These are phyloP conservation scores for Arctium lappa DNA, from an alignment of 129 eudicot genomes.

Conservation along the genomic window DNA sequence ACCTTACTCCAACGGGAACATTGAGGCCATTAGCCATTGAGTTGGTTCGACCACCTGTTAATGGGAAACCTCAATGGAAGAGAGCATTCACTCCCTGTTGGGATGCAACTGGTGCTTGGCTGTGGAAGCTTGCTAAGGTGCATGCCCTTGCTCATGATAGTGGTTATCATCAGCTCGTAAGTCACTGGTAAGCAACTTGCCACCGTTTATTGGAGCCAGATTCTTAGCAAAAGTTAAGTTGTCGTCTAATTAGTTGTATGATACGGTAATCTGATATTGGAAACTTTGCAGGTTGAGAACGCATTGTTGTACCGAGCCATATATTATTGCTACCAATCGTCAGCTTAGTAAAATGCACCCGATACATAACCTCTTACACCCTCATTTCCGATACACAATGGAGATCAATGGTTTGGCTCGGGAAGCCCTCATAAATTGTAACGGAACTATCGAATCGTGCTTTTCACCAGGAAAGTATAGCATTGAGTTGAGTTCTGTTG, in stretches of 20 bases:
- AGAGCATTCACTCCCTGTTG: constrained; percentile 36
- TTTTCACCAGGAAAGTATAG: constrained; percentile 66
- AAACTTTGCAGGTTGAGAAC: constrained; percentile 60
- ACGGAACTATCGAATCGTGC: constrained; percentile 53
- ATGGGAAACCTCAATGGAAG: constrained; percentile 65
- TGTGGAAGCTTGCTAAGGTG: constrained; percentile 81
- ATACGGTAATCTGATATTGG: not conserved
- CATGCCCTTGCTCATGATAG: constrained; percentile 88
- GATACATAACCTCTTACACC: constrained; percentile 49
- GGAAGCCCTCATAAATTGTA: constrained; percentile 49
- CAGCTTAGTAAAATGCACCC: constrained; percentile 84
- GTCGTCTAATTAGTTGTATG: not conserved
- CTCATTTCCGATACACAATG: constrained; percentile 86
- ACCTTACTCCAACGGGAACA: constrained; percentile 45
- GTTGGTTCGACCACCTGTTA: constrained; percentile 59
- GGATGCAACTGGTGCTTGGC: constrained; percentile 72
- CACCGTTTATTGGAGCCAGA: not conserved
- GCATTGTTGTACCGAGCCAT: constrained; percentile 72
- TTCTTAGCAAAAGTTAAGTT: not conserved
- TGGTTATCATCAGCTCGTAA: constrained; percentile 70
- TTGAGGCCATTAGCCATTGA: constrained; percentile 57
- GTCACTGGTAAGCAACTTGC: constrained; percentile 43
- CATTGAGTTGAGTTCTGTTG: constrained; percentile 55
- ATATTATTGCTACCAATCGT: constrained; percentile 67
- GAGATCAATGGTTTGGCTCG: constrained; percentile 75